Conservation (phyloP, 805 yeast genomes). For the Lachancea lanzarotensis region DNA sequence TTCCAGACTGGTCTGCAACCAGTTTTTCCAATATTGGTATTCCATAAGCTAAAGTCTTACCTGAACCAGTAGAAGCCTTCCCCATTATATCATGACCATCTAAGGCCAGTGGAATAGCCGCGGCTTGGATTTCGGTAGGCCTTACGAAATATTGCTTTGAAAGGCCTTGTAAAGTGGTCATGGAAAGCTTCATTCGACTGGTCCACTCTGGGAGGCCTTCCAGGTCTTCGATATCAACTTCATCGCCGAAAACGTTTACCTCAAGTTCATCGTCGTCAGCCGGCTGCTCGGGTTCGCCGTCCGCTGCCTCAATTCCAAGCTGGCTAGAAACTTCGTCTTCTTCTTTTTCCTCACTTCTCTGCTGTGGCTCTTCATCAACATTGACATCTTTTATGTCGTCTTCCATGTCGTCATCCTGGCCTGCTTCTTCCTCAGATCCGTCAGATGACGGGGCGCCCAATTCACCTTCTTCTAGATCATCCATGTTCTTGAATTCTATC, state of each 20-base stretch:
- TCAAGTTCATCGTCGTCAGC: constrained; percentile 21
- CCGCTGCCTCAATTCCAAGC: constrained; percentile 3
- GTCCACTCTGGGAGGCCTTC: constrained; percentile 57
- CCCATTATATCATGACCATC: constrained; percentile 82
- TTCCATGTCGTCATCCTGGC: constrained; percentile 22
- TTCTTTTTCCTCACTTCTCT: background rate
- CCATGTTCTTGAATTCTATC: constrained; percentile 28
- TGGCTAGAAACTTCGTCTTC: constrained; percentile 14
- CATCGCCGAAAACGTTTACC: constrained; percentile 24
- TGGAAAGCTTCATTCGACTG: constrained; percentile 38
- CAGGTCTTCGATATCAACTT: constrained; percentile 25
- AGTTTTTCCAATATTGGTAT: constrained; percentile 78
- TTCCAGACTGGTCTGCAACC: constrained; percentile 17
- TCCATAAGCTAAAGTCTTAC: constrained; percentile 94
- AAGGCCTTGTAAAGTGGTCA: constrained; percentile 57
- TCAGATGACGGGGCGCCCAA: constrained; percentile 23
- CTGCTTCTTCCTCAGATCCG: constrained; percentile 15
- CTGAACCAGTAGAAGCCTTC: constrained; percentile 96
- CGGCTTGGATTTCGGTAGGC: constrained; percentile 83
- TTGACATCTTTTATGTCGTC: background rate
- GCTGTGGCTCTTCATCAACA: background rate
- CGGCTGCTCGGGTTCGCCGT: constrained; percentile 19
- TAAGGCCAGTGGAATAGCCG: constrained; percentile 66
- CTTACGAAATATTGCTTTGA: constrained; percentile 46
- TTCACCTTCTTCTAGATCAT: constrained; percentile 29